These are phyloP conservation scores for Fusarium subglutinans DNA, from an alignment of 2,329 filamentous ascomycete genomes.

Conservation along the genomic window DNA sequence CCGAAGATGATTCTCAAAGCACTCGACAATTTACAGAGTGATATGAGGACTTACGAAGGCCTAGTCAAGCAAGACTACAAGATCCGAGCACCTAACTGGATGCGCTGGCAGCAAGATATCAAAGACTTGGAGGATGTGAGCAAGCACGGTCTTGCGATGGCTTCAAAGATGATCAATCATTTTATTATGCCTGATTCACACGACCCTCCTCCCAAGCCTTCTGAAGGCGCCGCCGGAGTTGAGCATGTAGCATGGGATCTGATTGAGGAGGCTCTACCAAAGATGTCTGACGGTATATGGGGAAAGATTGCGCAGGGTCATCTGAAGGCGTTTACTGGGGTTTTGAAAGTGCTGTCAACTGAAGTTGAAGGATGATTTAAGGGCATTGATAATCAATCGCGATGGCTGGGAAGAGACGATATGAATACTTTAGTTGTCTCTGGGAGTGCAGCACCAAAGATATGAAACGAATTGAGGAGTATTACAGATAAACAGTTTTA, in stretches of 20 bases:
- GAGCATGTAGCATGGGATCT: constrained; percentile 49
- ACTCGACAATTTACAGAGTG: constrained; percentile 32
- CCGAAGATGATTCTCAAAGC: constrained; percentile 15
- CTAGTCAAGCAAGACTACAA: constrained; percentile 26
- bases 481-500: not conserved
- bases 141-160: constrained; percentile 35
- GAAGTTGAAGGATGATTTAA: constrained; percentile 7
- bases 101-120: constrained; percentile 49
- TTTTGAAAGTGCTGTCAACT: constrained; percentile 35
- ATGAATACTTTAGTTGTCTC: not conserved
- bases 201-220: not conserved
- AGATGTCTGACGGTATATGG: constrained; percentile 44
- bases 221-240: constrained; percentile 38
- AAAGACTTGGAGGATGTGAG: constrained; percentile 45
- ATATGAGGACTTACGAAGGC: constrained; percentile 38
- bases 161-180: constrained; percentile 38
- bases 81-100: constrained; percentile 41
- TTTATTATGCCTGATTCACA: constrained; percentile 41
- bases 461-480: not conserved
- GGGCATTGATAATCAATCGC: not conserved
- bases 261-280: constrained; percentile 40
- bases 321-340: constrained; percentile 39
- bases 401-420: not conserved
- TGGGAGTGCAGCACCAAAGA: not conserved
- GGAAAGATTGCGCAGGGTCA: constrained; percentile 44